Base-by-base conservation (phyloP, 2,329 filamentous ascomycete genomes). In the Drechmeria coniospora region DNA sequence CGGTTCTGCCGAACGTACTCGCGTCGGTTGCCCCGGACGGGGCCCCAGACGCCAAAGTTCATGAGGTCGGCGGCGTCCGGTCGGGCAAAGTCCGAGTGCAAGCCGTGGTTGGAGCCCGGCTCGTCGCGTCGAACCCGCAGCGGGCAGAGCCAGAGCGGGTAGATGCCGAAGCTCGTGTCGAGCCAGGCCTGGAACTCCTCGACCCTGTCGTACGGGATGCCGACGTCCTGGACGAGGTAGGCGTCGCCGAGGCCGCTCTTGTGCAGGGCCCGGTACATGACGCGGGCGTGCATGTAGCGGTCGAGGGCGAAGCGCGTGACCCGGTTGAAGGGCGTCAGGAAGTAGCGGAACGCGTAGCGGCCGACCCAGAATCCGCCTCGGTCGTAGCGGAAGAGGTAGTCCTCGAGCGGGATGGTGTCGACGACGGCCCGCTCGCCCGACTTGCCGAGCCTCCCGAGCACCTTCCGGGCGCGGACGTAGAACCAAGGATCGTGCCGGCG, bases 321-420 rank as follows among this genome's bases (percentile, higher is more conserved):
- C 20, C 63, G 57, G 53, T 75, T 79, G 50, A 78, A 78, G 1
- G 74, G 74, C 2, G 62, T 65, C 20, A 63, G 42, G 47, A 79
- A 78, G 49, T 79, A 79, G 14, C 54, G 47, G 49, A 74, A 79
- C 2, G 72, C 68, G 32, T 72, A 68, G 14, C 53, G 53, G 8
- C 67, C 74, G 4, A 68, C 67, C 75, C 74, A 80, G 51, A 79
- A 79, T 3, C 65, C 72, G 25, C 73, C 75, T 20, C 74, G 64
- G 45, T 80, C 74, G 50, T 77, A 79, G 11, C 75, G 66, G 50
- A 80, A 80, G 33, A 79, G 64, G 47, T 80, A 80, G 42, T 79
- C 74, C 2, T 53, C 51, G 1, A 79, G 39, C 0, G 73, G 73
- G 2, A 79, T 61, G 31, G 65, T 66, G 32, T 78, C 68, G 5